Base-by-base conservation (phyloP, 805 yeast genomes). In the Candida railenensis region DNA sequence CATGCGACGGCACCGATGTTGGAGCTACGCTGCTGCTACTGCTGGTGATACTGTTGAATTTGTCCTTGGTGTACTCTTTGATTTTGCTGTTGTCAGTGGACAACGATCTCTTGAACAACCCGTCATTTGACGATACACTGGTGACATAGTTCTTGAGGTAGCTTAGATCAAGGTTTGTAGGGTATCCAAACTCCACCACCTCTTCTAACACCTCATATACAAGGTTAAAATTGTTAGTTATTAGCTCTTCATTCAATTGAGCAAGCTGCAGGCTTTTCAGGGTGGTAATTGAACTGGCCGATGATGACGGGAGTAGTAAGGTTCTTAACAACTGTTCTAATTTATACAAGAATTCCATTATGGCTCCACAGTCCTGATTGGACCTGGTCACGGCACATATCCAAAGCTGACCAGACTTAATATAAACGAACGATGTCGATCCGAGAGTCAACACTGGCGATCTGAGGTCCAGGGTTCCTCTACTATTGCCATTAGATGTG, bases 381-480 rank as follows among this genome's bases (percentile, higher is more conserved):
- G 89, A 84, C 51, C 97, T 77, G 1, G 95, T 81, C n/a, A 91
- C 90, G 0, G 91, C 96, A 9, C 91, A 96, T 7, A 89, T 56
- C 86, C 95, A 94, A 14, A 92, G 55, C 43, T 76, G 70, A 12
- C 74, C 74, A 22, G 77, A 71, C 52, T 80, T 80, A 41, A 88
- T 83, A 58, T 89, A 91, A 45, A 89, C 76, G 60, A 92, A 94
- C 0, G 96, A 85, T 0, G 98, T 94, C 0, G 96, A 88, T 1
- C 98, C 98, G 38, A 94, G 67, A 0, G 98, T 94, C 38, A 92
- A 68, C 34, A 72, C 69, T 9, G 77, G 77, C 43, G 73, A 69
- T 42, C 70, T 58, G 41, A 57, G 61, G 38, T 63, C 66, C 33
- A 51, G 48, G 33, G 46, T 47, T 48, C 43, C 43, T 36, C 37